A percentile compares a stretch with the other conserved stretches of the same genome.
phyloP scores from a whole-genome alignment of 164 flowering plant genomes.

The Nymphaea colorata region DNA sequence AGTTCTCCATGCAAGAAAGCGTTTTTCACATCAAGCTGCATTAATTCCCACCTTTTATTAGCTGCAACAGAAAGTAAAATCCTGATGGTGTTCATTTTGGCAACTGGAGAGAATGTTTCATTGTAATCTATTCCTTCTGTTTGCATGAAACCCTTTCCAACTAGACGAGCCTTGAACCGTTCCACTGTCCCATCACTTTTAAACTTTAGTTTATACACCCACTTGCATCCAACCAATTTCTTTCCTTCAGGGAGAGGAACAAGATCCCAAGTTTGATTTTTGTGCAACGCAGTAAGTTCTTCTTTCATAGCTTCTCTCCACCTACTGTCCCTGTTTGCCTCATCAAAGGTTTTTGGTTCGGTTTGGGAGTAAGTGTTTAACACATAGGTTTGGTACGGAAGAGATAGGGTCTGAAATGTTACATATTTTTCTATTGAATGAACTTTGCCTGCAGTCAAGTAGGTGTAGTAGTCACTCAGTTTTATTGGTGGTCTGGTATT shows the following conservation, averaged over 20 bases:
- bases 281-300: background rate
- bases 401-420: background rate
- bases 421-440: background rate
- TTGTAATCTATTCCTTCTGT: background rate
- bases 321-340: background rate
- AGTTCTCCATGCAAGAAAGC: background rate
- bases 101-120: background rate
- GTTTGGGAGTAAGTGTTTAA: background rate
- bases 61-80: background rate
- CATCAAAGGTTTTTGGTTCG: background rate
- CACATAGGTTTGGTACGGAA: background rate
- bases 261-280: background rate
- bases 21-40: background rate
- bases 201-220: background rate
- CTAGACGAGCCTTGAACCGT: background rate
- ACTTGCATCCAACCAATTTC: background rate
- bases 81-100: background rate
- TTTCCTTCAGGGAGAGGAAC: background rate
- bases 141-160: background rate
- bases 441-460: too few species aligned
- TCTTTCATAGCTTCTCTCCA: background rate
- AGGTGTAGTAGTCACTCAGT: too few species aligned
- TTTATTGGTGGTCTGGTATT: too few species aligned
- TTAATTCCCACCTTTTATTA: background rate
- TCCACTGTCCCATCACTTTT: background rate